Evolutionary conservation across 2,329 filamentous ascomycete species (phyloP).

Genomic region (Beauveria bassiana): DNA sequence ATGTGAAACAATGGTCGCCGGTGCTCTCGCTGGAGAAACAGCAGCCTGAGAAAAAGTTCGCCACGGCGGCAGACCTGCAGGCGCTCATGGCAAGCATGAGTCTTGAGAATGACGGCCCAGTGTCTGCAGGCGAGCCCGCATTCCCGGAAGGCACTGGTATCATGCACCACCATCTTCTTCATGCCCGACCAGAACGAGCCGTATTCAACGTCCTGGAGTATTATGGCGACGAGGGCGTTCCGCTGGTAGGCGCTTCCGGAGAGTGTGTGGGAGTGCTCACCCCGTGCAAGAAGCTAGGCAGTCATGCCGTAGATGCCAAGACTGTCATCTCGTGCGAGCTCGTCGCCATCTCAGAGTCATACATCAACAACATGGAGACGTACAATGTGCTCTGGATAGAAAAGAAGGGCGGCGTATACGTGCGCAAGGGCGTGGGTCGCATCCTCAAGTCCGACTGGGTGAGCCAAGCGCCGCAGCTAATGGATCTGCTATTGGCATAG

Average conservation of each 20-base stretch:
- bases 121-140: background rate
- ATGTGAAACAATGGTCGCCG: background rate
- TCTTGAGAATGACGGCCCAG: background rate
- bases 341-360: slow-evolving; percentile 4
- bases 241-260: background rate
- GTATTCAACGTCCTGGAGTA: slow-evolving; percentile 3
- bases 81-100: background rate
- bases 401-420: background rate
- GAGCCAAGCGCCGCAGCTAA: background rate
- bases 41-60: background rate
- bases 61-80: background rate
- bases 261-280: slow-evolving; percentile 7
- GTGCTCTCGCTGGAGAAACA: slow-evolving; percentile 7
- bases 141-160: background rate
- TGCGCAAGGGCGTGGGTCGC: slow-evolving; percentile 7
- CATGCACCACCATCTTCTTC: background rate
- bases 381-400: slow-evolving; percentile 8
- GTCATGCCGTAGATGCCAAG: background rate
- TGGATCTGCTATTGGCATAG: slow-evolving; percentile 3
- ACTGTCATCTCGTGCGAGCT: slow-evolving; percentile 3
- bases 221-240: slow-evolving; percentile 8
- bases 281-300: slow-evolving; percentile 5
- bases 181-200: slow-evolving; percentile 4
- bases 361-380: slow-evolving; percentile 2
- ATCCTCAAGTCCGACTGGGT: slow-evolving; percentile 9